Evolutionary conservation across 495 filamentous ascomycete genomes (phyloP).

Genomic region (Hypoxylon fuscum): DNA sequence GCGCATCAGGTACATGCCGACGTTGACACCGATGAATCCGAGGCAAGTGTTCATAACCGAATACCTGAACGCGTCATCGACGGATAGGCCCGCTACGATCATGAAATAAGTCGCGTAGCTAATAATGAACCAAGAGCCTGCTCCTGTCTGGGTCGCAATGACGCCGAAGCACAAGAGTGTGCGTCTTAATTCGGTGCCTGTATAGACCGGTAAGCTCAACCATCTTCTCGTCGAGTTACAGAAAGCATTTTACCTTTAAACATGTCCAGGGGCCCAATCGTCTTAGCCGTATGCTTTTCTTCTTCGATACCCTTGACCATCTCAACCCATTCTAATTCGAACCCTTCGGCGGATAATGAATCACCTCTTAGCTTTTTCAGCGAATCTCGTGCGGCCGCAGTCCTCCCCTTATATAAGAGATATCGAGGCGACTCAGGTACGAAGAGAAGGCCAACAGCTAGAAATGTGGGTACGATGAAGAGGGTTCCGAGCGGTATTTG

Average conservation of each 20-base stretch:
- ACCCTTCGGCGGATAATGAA: slow-evolving; percentile 38
- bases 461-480: slow-evolving; percentile 60
- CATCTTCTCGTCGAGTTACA: too few species aligned
- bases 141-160: slow-evolving; percentile 47
- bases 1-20: slow-evolving; percentile 52
- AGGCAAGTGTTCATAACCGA: slow-evolving; percentile 51
- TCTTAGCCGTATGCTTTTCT: slow-evolving; percentile 43
- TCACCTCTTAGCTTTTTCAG: slow-evolving; percentile 44
- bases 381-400: slow-evolving; percentile 43
- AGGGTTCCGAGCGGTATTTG: slow-evolving; percentile 63
- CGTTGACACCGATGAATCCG: slow-evolving; percentile 50
- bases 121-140: slow-evolving; percentile 53
- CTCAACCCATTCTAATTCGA: slow-evolving; percentile 50
- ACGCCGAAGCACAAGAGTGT: slow-evolving; percentile 51
- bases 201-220: too few species aligned
- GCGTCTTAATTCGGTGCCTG: slow-evolving; percentile 48
- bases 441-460: slow-evolving; percentile 58
- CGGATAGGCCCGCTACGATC: slow-evolving; percentile 47
- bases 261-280: slow-evolving; percentile 48
- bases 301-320: slow-evolving; percentile 51
- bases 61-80: slow-evolving; percentile 52
- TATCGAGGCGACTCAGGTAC: slow-evolving; percentile 66
- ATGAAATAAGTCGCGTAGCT: slow-evolving; percentile 55
- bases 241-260: slow-evolving; percentile 37
- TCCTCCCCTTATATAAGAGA: slow-evolving; percentile 47